Conservation (phyloP, 495 filamentous ascomycete genomes). For the Bryoglossum gracile region DNA sequence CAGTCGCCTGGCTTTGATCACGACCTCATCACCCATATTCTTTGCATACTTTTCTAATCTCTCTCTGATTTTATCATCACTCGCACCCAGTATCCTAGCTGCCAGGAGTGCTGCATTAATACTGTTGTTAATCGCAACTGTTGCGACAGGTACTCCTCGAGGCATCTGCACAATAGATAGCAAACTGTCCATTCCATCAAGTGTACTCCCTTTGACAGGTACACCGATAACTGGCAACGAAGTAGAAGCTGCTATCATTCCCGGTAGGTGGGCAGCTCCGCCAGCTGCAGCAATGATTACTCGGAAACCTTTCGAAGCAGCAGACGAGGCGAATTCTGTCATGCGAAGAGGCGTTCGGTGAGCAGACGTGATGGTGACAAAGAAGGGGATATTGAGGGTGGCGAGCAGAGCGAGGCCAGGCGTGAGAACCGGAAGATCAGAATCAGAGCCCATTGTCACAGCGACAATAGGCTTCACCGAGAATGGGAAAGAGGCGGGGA, state of each 20-base stretch:
- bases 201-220: constrained; percentile 75
- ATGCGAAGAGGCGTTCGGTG: constrained; percentile 86
- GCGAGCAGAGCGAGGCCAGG: constrained; percentile 70
- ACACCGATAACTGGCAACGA: constrained; percentile 90
- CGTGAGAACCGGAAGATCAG: constrained; percentile 73
- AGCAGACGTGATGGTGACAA: constrained; percentile 82
- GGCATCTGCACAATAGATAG: constrained; percentile 95
- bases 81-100: constrained; percentile 70
- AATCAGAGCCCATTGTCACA: constrained; percentile 94
- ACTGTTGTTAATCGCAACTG: constrained; percentile 88
- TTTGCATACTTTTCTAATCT: constrained; percentile 61
- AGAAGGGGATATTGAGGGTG: constrained; percentile 67
- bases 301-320: constrained; percentile 63
- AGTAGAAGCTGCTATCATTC: constrained; percentile 83
- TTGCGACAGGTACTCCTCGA: constrained; percentile 71
- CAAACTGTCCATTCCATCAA: constrained; percentile 86
- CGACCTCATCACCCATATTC: constrained; percentile 55
- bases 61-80: constrained; percentile 48
- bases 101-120: constrained; percentile 88
- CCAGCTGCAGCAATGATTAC: constrained; percentile 95
- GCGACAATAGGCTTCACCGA: constrained; percentile 53
- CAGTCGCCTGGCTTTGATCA: constrained; percentile 59
- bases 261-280: constrained; percentile 85
- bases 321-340: constrained; percentile 63
- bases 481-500: constrained; percentile 21